phyloP scores from a whole-genome alignment of 805 yeast genomes.

The Candida taoyuanica region DNA sequence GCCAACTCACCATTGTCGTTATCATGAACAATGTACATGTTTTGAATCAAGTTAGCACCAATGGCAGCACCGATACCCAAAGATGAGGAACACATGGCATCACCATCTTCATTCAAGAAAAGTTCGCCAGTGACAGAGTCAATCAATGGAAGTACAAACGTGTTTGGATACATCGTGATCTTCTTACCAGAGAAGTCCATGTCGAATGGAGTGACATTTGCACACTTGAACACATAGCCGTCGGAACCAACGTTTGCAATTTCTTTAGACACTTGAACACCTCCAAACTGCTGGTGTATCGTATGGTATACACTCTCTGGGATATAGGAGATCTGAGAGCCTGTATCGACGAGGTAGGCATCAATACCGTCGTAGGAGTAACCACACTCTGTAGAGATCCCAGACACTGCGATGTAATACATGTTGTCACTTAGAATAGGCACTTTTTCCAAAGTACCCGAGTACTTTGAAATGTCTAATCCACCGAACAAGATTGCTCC shows the following conservation, averaged over 20 bases:
- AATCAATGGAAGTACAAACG: slow-evolving; percentile 10
- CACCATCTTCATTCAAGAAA: slow-evolving; percentile 13
- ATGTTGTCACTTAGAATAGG: not conserved
- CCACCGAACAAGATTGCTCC: slow-evolving; percentile 24
- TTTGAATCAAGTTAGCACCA: slow-evolving; percentile 16
- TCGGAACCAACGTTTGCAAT: slow-evolving; percentile 34
- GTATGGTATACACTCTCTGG: slow-evolving; percentile 10
- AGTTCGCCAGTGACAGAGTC: slow-evolving; percentile 8
- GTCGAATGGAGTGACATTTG: slow-evolving; percentile 12
- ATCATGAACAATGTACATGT: slow-evolving; percentile 18
- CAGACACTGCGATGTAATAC: slow-evolving; percentile 9
- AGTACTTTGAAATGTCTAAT: slow-evolving; percentile 15
- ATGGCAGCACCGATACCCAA: slow-evolving; percentile 3
- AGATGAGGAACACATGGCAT: slow-evolving; percentile 15
- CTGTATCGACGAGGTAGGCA: slow-evolving; percentile 15
- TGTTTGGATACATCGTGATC: slow-evolving; percentile 9
- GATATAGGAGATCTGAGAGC: slow-evolving; percentile 12
- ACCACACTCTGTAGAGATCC: slow-evolving; percentile 16
- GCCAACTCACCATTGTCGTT: slow-evolving; percentile 17
- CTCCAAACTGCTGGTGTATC: slow-evolving; percentile 18
- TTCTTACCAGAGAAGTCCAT: slow-evolving; percentile 18
- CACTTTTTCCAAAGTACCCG: slow-evolving; percentile 14
- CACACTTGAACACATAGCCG: slow-evolving; percentile 30
- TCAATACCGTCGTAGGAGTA: slow-evolving; percentile 3
- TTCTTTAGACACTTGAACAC: slow-evolving; percentile 3